Evolutionary conservation across 345 rosid genomes (phyloP).

Genomic region (Lumnitzera racemosa): DNA sequence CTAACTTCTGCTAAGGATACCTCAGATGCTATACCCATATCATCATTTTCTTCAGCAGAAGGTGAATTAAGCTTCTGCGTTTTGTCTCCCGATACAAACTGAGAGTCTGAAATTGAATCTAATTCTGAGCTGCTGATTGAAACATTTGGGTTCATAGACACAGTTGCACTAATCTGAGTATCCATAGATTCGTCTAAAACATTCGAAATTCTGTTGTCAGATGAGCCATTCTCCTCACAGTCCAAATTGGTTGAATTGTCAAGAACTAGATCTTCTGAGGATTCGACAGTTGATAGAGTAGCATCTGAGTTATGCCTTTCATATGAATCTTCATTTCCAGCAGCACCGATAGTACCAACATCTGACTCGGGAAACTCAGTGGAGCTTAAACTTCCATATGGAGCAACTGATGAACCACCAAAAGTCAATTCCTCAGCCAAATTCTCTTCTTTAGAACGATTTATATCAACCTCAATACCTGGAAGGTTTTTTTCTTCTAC

Average conservation of each 20-base stretch:
- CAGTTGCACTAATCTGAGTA: constrained; percentile 16
- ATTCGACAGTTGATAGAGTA: constrained; percentile 25
- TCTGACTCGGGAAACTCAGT: constrained; percentile 26
- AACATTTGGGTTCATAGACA: constrained; percentile 17
- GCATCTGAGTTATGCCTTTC: constrained; percentile 15
- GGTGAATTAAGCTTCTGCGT: constrained; percentile 13
- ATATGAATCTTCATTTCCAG: constrained; percentile 18
- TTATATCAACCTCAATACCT: constrained; percentile 18
- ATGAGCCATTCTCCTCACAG: constrained; percentile 18
- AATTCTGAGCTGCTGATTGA: constrained; percentile 30
- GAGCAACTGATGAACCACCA: constrained; percentile 24
- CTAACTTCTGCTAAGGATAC: constrained; percentile 19
- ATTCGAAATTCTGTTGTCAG: constrained; percentile 10
- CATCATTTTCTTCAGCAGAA: constrained; percentile 30
- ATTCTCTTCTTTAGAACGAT: constrained; percentile 18
- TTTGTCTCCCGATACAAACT: constrained; percentile 20
- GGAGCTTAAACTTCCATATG: constrained; percentile 27
- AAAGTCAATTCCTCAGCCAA: constrained; percentile 21
- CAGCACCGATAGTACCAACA: constrained; percentile 18
- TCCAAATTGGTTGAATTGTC: constrained; percentile 19
- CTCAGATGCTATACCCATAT: constrained; percentile 20
- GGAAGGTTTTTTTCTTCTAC: constrained; percentile 15
- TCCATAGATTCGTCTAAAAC: constrained; percentile 20
- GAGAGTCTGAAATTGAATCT: constrained; percentile 28
- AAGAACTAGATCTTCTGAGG: constrained; percentile 18